Evolutionary conservation across 2,329 filamentous ascomycete genomes (phyloP).

Genomic region (Claviceps arundinis): DNA sequence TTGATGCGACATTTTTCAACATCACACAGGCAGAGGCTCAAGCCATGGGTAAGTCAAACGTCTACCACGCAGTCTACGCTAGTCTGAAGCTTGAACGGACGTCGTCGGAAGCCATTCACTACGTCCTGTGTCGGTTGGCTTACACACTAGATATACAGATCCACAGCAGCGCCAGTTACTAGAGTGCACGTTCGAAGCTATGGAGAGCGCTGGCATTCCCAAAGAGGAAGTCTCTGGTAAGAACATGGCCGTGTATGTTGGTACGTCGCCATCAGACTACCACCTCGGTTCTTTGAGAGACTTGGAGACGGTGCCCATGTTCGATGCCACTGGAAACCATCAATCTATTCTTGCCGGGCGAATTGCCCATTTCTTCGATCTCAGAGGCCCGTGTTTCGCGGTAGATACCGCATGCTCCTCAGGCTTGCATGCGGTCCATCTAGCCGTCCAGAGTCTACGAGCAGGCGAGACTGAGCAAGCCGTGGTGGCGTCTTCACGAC

Average conservation of each 20-base stretch:
- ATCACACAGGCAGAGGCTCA: slow-evolving; percentile 36
- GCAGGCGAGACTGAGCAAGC: slow-evolving; percentile 32
- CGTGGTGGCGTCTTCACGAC: slow-evolving; percentile 33
- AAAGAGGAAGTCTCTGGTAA: slow-evolving; percentile 32
- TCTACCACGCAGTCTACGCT: background rate
- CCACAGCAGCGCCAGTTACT: slow-evolving; percentile 40
- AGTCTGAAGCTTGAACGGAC: background rate
- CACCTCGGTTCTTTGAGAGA: slow-evolving; percentile 30
- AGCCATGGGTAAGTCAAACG: slow-evolving; percentile 24
- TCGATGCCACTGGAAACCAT: slow-evolving; percentile 36
- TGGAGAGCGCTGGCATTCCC: slow-evolving; percentile 38
- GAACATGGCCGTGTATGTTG: slow-evolving; percentile 37
- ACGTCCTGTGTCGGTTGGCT: background rate
- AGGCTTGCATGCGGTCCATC: slow-evolving; percentile 34
- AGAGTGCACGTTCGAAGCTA: slow-evolving; percentile 40
- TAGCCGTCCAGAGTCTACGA: slow-evolving; percentile 35
- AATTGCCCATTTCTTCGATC: slow-evolving; percentile 41
- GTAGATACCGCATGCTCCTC: slow-evolving; percentile 41
- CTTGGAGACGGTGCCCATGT: slow-evolving; percentile 34
- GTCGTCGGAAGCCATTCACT: background rate
- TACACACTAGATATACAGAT: slow-evolving; percentile 17
- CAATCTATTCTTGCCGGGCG: slow-evolving; percentile 41
- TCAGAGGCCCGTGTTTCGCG: slow-evolving; percentile 38
- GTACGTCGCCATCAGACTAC: slow-evolving; percentile 34
- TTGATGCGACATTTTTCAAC: slow-evolving; percentile 40